Evolutionary conservation across 225 moss, liverwort and hornwort species (phyloP), one percentile per base, ranked within the genome.

Genomic region (Pseudisothecium myosuroides): DNA sequence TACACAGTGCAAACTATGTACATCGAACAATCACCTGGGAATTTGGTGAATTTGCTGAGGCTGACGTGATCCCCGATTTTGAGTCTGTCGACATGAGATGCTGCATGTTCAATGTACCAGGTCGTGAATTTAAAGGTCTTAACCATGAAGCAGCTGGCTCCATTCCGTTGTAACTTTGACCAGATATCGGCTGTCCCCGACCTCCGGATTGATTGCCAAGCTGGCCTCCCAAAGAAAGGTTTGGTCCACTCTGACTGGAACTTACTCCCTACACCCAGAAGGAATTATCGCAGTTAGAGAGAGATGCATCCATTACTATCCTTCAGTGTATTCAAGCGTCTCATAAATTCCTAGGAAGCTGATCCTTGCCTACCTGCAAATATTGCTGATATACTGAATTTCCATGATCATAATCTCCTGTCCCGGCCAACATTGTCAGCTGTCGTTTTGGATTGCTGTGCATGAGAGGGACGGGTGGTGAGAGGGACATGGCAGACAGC

Each of bases 371-470:
- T 90, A 94, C 97, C 91, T 96, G 96, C 84, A 96, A 91, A 88
- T 95, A 97, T 52, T 95, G 97, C 92, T 96, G 96, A 86, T 96
- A 98, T 11, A 95, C 95, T 76, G 94, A 90, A 86, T 91, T 90
- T 74, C 94, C 96, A 67, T 96, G 94, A 63, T 94, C 92, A 83
- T 95, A 91, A 45, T 93, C 92, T 86, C 91, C 92, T 60, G 91
- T 88, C 83, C 95, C 96, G 62, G 90, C 87, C 86, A 96, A 90
- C 87, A 96, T 95, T 79, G 96, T 86, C 62, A 96, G 85, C 88
- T 96, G 95, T 65, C 93, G 94, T 91, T 96, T 95, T 14, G 92
- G 76, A 89, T 89, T 95, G 39, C 93, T 93, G 78, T 96, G 95
- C 92, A 95, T 91, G 27, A 96, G 93, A 82, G 96, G 92, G 61